Percentiles rank a stretch among this genome's conserved stretches.
Conservation (phyloP, 2,329 filamentous ascomycete genomes). For the Pestalotiopsis sp. region DNA sequence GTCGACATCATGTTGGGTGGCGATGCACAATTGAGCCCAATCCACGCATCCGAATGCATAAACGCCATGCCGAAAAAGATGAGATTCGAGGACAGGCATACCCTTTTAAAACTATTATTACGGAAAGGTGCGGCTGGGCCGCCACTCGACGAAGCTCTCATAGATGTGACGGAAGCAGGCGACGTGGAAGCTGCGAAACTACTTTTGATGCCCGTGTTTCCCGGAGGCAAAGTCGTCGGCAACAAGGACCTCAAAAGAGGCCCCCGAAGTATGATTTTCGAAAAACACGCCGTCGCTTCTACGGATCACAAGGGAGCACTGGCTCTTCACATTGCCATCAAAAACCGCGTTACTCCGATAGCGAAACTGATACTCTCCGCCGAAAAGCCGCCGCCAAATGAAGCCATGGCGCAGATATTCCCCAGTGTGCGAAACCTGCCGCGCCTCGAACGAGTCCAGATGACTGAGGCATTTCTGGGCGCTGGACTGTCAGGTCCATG, state of each 20-base stretch:
- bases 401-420: conserved; percentile 52
- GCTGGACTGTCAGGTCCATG: conserved; percentile 48
- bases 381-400: conserved; percentile 42
- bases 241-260: conserved; percentile 29
- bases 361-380: conserved; percentile 47
- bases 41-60: conserved; percentile 53
- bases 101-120: conserved; percentile 48
- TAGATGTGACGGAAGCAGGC: conserved; percentile 50
- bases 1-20: conserved; percentile 50
- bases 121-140: conserved; percentile 52
- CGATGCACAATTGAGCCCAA: conserved; percentile 43
- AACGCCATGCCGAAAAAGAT: conserved; percentile 49
- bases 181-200: conserved; percentile 51
- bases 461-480: conserved; percentile 52
- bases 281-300: conserved; percentile 53
- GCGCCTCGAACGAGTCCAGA: conserved; percentile 44
- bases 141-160: conserved; percentile 50
- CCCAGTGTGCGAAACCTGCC: conserved; percentile 48
- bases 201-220: conserved; percentile 52
- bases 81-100: conserved; percentile 45
- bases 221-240: conserved; percentile 32
- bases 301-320: conserved; percentile 54
- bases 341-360: conserved; percentile 46
- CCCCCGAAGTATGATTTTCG: conserved; percentile 34
- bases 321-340: conserved; percentile 52